Evolutionary conservation across 1,284 basidiomycete species (phyloP), one percentile per base, ranked within the genome.

Genomic region (Ganoderma lingzhi): DNA sequence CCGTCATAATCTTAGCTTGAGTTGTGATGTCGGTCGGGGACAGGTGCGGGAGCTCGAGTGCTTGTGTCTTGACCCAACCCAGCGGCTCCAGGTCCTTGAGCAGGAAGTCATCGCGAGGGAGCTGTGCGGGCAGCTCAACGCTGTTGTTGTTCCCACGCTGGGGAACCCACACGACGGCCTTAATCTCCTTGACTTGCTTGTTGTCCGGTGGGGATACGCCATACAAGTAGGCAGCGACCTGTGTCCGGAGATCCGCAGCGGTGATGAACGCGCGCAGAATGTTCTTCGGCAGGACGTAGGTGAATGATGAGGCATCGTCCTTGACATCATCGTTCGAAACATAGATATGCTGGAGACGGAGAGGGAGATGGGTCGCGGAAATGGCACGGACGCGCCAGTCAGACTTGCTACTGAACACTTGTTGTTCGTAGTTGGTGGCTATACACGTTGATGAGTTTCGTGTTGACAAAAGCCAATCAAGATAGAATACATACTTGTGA

Each of bases 241-340:
- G 97, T 1, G 98, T 98, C 59, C 98, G 93, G 62, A 99, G 87
- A 83, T 99, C 98, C 32, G 96, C 90, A 32, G 95, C 94, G 63
- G 94, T 90, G 77, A 99, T 95, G 83, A 99, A 99, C 12, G 96
- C 94, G 68, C 95, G 93, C 60, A 99, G 86, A 67, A 99, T 89
- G 82, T 99, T 99, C 89, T 99, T 99, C 23, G 98, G 97, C 71
- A 99, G 86, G 64, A 99, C 96, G 78, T 96, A 99, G 23, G 98
- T 99, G 80, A 89, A 95, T 8, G 94, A 94, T 17, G 94, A 92
- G 2, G 96, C 95, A 78, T 99, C 98, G 78, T 99, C 98, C 81
- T 97, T 97, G 78, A 99, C 96, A 78, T 99, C 97, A 78, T 99
- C 97, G 79, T 99, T 99, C 60, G 96, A 98, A 51, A 99, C 98